phyloP scores from a whole-genome alignment of 2,329 filamentous ascomycete genomes.

The Trematosphaeria pertusa region DNA sequence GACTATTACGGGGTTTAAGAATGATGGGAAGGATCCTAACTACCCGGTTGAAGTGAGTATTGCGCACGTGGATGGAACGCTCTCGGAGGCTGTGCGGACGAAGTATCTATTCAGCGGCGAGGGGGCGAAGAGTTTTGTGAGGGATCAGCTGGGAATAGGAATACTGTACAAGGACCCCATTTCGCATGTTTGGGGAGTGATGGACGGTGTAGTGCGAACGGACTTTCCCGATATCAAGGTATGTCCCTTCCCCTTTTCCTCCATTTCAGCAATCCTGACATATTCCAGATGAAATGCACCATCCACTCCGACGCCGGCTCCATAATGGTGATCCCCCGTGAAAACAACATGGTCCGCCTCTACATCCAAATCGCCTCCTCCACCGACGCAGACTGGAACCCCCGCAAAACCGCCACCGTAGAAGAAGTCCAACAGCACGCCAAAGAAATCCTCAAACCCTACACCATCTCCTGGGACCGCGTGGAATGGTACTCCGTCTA shows the following conservation, averaged over 20 bases:
- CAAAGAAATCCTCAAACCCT: slow-evolving; percentile 66
- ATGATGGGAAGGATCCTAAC: slow-evolving; percentile 65
- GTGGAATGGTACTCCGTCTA: slow-evolving; percentile 73
- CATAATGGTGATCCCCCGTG: slow-evolving; percentile 68
- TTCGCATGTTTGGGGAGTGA: slow-evolving; percentile 70
- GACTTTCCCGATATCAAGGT: slow-evolving; percentile 69
- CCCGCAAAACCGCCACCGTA: slow-evolving; percentile 65
- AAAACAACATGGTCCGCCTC: slow-evolving; percentile 62
- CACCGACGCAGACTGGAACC: slow-evolving; percentile 66
- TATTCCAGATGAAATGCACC: slow-evolving; percentile 67
- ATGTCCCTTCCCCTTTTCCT: slow-evolving; percentile 10
- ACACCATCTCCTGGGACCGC: slow-evolving; percentile 67
- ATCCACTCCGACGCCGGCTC: slow-evolving; percentile 69
- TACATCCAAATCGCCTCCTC: slow-evolving; percentile 69
- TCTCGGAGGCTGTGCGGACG: slow-evolving; percentile 68
- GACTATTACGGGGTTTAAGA: slow-evolving; percentile 68
- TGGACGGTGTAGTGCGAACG: slow-evolving; percentile 70
- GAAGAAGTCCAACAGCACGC: slow-evolving; percentile 66
- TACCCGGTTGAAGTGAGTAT: slow-evolving; percentile 84
- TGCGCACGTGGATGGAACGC: slow-evolving; percentile 76
- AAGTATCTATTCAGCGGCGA: slow-evolving; percentile 71
- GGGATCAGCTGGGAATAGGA: slow-evolving; percentile 70
- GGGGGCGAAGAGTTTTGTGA: slow-evolving; percentile 66
- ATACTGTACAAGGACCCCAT: slow-evolving; percentile 69
- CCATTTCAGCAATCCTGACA: slow-evolving; percentile 14